These are phyloP conservation scores for Cyclostephanos invisitatus DNA, from an alignment of 108 stramenopile species.

Conservation along the genomic window DNA sequence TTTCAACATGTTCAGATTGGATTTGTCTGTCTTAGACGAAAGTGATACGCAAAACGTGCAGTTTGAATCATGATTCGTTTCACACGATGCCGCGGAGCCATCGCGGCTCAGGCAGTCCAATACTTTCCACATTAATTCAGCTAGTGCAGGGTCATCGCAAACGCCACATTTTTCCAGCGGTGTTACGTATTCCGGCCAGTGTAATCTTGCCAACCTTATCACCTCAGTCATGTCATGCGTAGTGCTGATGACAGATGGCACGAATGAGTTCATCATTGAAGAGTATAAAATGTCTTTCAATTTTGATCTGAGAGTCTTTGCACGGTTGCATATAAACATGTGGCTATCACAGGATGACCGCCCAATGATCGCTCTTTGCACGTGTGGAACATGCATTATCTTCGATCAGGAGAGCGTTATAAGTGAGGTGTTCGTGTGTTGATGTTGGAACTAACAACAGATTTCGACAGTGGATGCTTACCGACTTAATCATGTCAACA, in stretches of 20 bases:
- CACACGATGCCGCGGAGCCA: background rate
- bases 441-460: background rate
- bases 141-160: conserved; percentile 1
- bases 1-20: conserved; percentile 17
- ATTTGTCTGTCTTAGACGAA: background rate
- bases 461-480: conserved; percentile 1
- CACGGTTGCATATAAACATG: conserved; percentile 10
- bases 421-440: background rate
- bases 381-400: conserved; percentile 35
- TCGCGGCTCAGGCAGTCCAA: conserved; percentile 5
- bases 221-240: conserved; percentile 68
- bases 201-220: conserved; percentile 50
- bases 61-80: background rate
- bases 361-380: conserved; percentile 29
- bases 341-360: conserved; percentile 1
- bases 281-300: conserved; percentile 29
- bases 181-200: conserved; percentile 60
- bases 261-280: conserved; percentile 60
- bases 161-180: conserved; percentile 28
- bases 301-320: conserved; percentile 1
- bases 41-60: conserved; percentile 24
- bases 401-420: background rate
- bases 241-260: conserved; percentile 49
- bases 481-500: conserved; percentile 33
- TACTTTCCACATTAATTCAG: conserved; percentile 18